phyloP scores from a whole-genome alignment of 257 asterid species.

The Solanum pinnatisectum region DNA sequence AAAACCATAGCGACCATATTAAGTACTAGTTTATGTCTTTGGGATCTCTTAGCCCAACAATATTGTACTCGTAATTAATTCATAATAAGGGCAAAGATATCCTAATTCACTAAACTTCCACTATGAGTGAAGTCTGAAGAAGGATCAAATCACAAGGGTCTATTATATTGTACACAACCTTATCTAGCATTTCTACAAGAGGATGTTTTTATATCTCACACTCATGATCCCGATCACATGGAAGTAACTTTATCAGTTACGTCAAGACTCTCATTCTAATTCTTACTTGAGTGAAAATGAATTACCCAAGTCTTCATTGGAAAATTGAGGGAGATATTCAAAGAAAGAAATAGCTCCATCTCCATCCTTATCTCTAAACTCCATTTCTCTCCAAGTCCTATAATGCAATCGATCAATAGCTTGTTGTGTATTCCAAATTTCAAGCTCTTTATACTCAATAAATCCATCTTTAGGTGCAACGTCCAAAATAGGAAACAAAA shows the following conservation, averaged over 20 bases:
- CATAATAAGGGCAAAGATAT: neutral
- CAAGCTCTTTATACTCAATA: conserved; percentile 20
- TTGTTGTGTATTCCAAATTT: conserved; percentile 20
- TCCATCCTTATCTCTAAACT: conserved; percentile 17
- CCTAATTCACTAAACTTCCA: neutral
- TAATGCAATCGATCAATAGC: conserved; percentile 18
- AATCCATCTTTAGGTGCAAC: conserved; percentile 15
- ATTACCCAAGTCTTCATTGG: conserved; percentile 17
- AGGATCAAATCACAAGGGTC: neutral
- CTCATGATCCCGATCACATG: no score
- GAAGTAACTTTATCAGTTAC: no score
- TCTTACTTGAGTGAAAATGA: neutral
- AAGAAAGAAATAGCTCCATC: conserved; percentile 26
- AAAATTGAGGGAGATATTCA: conserved; percentile 18
- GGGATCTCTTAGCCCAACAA: neutral
- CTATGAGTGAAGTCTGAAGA: neutral
- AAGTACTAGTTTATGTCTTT: neutral
- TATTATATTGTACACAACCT: no score
- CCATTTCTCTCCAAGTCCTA: conserved; percentile 7
- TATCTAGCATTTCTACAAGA: no score
- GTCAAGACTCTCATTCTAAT: no score
- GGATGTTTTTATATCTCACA: no score
- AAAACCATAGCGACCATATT: neutral
- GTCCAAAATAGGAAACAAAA: conserved; percentile 22
- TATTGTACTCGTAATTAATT: neutral